Base-by-base conservation (phyloP, 2,329 filamentous ascomycete species). In the Sphaerostilbella broomeana region DNA sequence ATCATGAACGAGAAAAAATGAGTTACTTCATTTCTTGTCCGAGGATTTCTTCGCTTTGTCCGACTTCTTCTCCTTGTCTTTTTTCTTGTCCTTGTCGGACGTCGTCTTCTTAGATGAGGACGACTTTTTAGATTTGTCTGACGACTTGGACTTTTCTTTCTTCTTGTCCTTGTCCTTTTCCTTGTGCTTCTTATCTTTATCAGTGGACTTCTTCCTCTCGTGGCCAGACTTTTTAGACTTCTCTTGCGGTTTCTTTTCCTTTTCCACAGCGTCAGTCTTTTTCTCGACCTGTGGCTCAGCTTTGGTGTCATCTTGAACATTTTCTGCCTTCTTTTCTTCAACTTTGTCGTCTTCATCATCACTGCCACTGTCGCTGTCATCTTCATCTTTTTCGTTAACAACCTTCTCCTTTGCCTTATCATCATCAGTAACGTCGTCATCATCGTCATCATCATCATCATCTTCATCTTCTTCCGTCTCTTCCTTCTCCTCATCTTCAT, bases 331-430 rank as follows among this genome's bases (percentile, higher is more conserved):
- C 19, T 38, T 32, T 7, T 47, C 35, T 26, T 50, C 40, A 16
- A 47, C 46, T 22, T 54, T 52, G 1, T 56, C 51, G 5, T 53
- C 48, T 2, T 51, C 47, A 7, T 50, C 42, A 3, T 50, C 48
- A 10, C 57, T 52, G 2, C 48, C 44, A 2, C 51, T 47, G 9
- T 57, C 53, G 2, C 57, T 51, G 1, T 58, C 53, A 1, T 57
- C 55, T 0, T 55, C 50, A 0, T 55, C 53, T 2, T 57, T 13
- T 12, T 40, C 15, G 20, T 8, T 6, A 13, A 8, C 22, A 25
- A 25, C 22, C 12, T 25, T 12, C 12, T 25, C 35, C 21, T 40
- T 22, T 20, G 42, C 25, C 9, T 47, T 47, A 4, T 51, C 48
- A 3, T 48, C 44, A 0, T 18, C 19, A 13, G 15, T 10, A 13